phyloP scores from a whole-genome alignment of 1,284 basidiomycete species.

The Moesziomyces globuligerus region DNA sequence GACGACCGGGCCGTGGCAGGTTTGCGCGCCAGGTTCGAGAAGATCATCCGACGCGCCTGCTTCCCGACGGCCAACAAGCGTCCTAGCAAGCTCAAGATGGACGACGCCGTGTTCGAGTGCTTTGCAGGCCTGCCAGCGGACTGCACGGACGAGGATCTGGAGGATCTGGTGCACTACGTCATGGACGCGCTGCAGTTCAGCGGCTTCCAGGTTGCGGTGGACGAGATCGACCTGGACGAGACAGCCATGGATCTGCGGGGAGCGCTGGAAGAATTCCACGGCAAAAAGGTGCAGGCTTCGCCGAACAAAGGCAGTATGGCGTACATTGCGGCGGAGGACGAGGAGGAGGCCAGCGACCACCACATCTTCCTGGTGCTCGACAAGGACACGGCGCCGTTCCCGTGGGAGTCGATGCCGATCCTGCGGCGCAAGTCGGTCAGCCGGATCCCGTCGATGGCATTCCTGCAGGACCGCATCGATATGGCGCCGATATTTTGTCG shows the following conservation, averaged over 20 bases:
- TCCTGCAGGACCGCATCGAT: conserved; percentile 79
- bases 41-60: conserved; percentile 68
- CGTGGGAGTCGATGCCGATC: conserved; percentile 94
- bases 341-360: conserved; percentile 73
- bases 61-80: conserved; percentile 69
- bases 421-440: conserved; percentile 85
- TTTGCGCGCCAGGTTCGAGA: conserved; percentile 40
- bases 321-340: conserved; percentile 24
- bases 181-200: conserved; percentile 93
- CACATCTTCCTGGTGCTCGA: conserved; percentile 92
- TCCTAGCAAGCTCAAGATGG: conserved; percentile 71
- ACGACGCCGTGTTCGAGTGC: conserved; percentile 81
- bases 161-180: conserved; percentile 93
- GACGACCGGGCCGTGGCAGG: conserved; percentile 30
- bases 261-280: conserved; percentile 56
- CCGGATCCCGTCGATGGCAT: conserved; percentile 87
- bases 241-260: conserved; percentile 69
- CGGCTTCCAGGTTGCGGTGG: conserved; percentile 85
- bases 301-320: conserved; percentile 39
- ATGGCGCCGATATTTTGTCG: conserved; percentile 36
- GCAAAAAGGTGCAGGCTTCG: conserved; percentile 33
- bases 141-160: conserved; percentile 85
- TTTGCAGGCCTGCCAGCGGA: conserved; percentile 84
- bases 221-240: conserved; percentile 91
- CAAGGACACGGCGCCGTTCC: conserved; percentile 86